Percentiles rank a stretch among this genome's conserved stretches.
phyloP scores from a whole-genome alignment of 1,284 basidiomycete species.

The Boletus semigastroideus region DNA sequence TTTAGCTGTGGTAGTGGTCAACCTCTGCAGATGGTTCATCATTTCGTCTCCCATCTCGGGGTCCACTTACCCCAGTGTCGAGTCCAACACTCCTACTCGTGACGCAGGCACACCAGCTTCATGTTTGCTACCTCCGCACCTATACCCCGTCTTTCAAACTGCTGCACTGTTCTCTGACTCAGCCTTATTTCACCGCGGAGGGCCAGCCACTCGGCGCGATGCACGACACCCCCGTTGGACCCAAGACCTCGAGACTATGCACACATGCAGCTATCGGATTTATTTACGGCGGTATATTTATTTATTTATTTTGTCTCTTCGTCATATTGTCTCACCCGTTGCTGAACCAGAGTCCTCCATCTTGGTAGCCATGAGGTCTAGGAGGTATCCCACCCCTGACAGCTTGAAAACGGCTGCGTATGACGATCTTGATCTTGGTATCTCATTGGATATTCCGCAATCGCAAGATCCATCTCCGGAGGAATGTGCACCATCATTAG shows the following conservation, averaged over 20 bases:
- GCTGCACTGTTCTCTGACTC: slow-evolving; percentile 49
- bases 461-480: slow-evolving; percentile 22
- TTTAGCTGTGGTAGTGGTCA: slow-evolving; percentile 43
- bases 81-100: slow-evolving; percentile 54
- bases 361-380: slow-evolving; percentile 64
- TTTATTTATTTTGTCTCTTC: not conserved
- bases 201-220: slow-evolving; percentile 26
- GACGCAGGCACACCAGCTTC: slow-evolving; percentile 53
- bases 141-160: slow-evolving; percentile 41
- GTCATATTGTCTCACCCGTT: slow-evolving; percentile 3
- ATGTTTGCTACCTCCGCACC: slow-evolving; percentile 49
- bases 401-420: slow-evolving; percentile 33
- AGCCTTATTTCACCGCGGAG: slow-evolving; percentile 37
- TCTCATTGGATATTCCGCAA: slow-evolving; percentile 40
- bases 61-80: slow-evolving; percentile 50
- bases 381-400: slow-evolving; percentile 40
- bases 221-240: slow-evolving; percentile 36
- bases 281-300: slow-evolving; percentile 55
- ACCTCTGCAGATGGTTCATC: slow-evolving; percentile 41
- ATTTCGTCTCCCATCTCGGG: slow-evolving; percentile 50
- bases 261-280: slow-evolving; percentile 61
- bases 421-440: slow-evolving; percentile 45
- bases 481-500: slow-evolving; percentile 37
- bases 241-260: slow-evolving; percentile 51
- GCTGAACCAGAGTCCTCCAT: slow-evolving; percentile 52